Base-by-base conservation (phyloP, 768 basidiomycete species). In the Dioszegia aurantiaca region DNA sequence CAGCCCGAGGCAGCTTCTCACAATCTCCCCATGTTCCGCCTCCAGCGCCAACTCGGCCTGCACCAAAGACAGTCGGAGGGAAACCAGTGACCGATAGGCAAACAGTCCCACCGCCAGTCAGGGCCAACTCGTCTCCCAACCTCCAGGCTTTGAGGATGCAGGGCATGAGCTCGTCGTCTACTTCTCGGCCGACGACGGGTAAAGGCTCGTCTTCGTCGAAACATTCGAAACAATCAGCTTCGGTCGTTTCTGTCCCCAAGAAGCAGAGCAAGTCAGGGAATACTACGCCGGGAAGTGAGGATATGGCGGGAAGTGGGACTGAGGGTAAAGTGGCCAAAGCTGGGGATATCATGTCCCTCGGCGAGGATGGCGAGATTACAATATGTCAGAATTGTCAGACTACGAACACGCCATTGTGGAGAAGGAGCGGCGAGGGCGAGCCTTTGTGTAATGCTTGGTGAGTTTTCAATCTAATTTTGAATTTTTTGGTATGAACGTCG, bases 301-400 rank as follows among this genome's bases (percentile, higher is more conserved):
- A 62, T 28, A 65, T 51, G 28, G 67, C 62, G 6, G 39, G 59
- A 21, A 46, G 33, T 33, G 33, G 33, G 33, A 33, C 33, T 28
- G 44, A 55, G 27, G 51, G 89, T 87, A 60, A 86, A 87, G 55
- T 83, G 81, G 21, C 24, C 30, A 51, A 49, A 48, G 88, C 89
- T 44, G 81, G 82, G 16, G 45, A 43, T 37, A 58, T 70, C n/a
- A 61, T 71, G 27, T 59, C 54, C n/a, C 30, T 23, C 24, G 52
- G 48, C 6, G 56, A 37, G 40, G 60, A 56, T 37, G 73, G 73
- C 4, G 76, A 77, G 57, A 73, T 87, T 9, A 95, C 90, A 1
- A 80, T 88, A 27, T 97, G 93, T 76, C 90, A 89, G 5, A 97
- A 97, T 72, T 97, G 93, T 77, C 86, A 89, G 68, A 97, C 93